Evolutionary conservation across 192 early-diverging fungal species (phyloP).

Genomic region (Bifiguratus adelaidae): DNA sequence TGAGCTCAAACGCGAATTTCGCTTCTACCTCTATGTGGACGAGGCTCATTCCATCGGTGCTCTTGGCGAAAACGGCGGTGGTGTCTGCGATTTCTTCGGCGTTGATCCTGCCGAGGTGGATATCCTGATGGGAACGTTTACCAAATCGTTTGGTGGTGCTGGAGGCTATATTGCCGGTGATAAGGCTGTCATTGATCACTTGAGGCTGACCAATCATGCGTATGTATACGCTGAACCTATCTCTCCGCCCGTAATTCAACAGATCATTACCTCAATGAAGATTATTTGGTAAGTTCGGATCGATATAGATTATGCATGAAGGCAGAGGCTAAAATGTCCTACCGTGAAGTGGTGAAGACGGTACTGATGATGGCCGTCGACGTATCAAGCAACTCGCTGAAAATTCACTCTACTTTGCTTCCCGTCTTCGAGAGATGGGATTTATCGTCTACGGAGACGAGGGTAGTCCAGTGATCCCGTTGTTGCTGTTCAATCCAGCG

Average conservation of each 20-base stretch:
- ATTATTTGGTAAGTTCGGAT: constrained; percentile 36
- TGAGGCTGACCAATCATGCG: constrained; percentile 62
- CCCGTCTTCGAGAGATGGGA: constrained; percentile 59
- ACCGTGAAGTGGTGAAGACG: constrained; percentile 33
- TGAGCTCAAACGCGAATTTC: constrained; percentile 67
- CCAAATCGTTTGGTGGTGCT: constrained; percentile 89
- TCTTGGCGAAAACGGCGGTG: constrained; percentile 78
- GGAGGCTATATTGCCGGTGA: constrained; percentile 81
- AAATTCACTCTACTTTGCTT: constrained; percentile 70
- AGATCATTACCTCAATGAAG: constrained; percentile 67
- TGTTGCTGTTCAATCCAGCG: constrained; percentile 76
- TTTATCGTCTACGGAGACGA: constrained; percentile 78
- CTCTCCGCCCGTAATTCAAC: constrained; percentile 63
- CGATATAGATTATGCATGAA: constrained; percentile 53
- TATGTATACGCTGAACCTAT: constrained; percentile 75
- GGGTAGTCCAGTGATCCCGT: constrained; percentile 74
- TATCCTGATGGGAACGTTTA: constrained; percentile 87
- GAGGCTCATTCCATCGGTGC: constrained; percentile 90
- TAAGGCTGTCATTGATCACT: constrained; percentile 60
- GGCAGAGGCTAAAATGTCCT: background rate
- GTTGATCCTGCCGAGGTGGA: constrained; percentile 78
- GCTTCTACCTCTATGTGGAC: constrained; percentile 83
- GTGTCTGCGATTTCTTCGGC: constrained; percentile 83
- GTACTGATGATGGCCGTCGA: constrained; percentile 62
- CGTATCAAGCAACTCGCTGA: constrained; percentile 68